Conservation (phyloP, 139 green algal genomes). For the Volvox reticuliferus region DNA sequence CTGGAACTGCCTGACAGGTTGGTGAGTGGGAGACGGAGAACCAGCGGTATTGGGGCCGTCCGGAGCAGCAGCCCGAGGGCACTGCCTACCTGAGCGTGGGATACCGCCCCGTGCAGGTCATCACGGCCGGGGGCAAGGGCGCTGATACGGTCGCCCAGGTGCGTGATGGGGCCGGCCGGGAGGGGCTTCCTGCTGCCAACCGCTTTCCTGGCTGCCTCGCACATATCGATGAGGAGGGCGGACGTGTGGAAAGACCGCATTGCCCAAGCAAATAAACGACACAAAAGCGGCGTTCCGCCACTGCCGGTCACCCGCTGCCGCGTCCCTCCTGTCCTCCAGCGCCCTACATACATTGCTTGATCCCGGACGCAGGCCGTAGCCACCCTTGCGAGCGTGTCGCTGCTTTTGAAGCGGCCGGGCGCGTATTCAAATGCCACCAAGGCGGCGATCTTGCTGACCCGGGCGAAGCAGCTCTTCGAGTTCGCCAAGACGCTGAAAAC, state of each 20-base stretch:
- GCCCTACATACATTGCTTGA: background rate
- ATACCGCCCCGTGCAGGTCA: conserved; percentile 26
- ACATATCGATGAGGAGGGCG: too few relatives aligned
- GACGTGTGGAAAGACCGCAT: too few relatives aligned
- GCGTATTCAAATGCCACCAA: background rate
- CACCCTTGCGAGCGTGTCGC: background rate
- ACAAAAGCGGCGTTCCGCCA: too few relatives aligned
- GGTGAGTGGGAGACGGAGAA: conserved; percentile 21
- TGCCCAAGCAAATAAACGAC: too few relatives aligned
- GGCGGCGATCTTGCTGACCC: background rate
- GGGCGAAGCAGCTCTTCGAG: conserved; percentile 32
- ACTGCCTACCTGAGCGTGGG: background rate
- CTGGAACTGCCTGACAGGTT: background rate
- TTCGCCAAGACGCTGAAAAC: conserved; percentile 9
- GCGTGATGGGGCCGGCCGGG: background rate
- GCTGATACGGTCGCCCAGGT: conserved; percentile 30
- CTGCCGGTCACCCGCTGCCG: background rate
- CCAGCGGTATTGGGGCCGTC: conserved; percentile 29
- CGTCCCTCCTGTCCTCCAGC: background rate
- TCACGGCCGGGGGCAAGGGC: background rate
- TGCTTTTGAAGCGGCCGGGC: conserved; percentile 24
- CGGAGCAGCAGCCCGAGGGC: conserved; percentile 36
- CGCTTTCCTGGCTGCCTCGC: too few relatives aligned
- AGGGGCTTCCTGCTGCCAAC: too few relatives aligned
- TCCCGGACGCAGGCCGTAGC: background rate